Evolutionary conservation across 169 alveolate genomes (phyloP), one percentile per base, ranked within the genome.

Genomic region (Plasmodium malariae): DNA sequence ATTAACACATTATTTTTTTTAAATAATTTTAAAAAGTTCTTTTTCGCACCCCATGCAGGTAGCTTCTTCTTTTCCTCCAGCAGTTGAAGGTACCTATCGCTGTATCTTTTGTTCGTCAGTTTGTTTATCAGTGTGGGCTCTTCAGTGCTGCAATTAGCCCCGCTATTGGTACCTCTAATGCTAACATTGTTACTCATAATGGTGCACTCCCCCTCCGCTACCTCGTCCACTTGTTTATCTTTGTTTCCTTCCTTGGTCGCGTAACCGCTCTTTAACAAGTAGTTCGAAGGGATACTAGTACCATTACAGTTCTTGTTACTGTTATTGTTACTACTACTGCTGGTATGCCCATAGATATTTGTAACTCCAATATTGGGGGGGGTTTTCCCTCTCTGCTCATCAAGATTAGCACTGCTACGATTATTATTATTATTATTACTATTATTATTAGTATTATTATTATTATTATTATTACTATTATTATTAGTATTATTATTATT

Each of bases 41-140:
- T 94, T 71, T 95, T 73, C 21, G 96, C 98, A 45, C 83, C 48
- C 98, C 98, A 96, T 65, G 98, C 97, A 3, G 98, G 98, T 24
- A 96, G 93, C 89, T 87, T 80, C 71, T 96, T 93, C 30, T 98
- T 73, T 37, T 72, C 88, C 88, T 95, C 97, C 57, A 96, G 89
- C 0, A 96, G 62, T 17, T 91, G 87, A 62, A 94, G 93, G 92
- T 96, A 96, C 60, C 96, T 89, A 30, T 74, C 88, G 11, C 96
- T 85, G 48, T 91, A 96, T 37, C 95, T 89, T 32, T 83, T 34
- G 60, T 83, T 83, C 7, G 91, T 83, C 17, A 83, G 43, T 68
- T 83, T 83, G 32, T 83, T 83, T 19, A 83, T 67, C 6, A 80
- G 68, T 30, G n/a, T 19, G 28, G 32, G 17, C 12, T 67, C 71